Base-by-base conservation (phyloP, 2,329 filamentous ascomycete genomes). In the Hymenoscyphus scutula region DNA sequence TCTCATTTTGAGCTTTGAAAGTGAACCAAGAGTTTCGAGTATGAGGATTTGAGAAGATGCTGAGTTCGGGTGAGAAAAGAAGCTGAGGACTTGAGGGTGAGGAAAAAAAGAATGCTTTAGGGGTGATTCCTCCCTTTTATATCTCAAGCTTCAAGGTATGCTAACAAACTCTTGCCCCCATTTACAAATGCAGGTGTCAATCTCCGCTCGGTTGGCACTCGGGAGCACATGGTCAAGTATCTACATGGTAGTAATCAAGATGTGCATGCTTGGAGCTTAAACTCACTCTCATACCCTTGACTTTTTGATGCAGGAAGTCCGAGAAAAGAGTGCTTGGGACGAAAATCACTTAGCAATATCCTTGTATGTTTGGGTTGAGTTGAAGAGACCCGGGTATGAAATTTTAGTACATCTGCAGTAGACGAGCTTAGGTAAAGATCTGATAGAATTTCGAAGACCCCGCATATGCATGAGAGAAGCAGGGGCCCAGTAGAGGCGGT, bases 1-100 rank as follows among this genome's bases (percentile, higher is more conserved):
- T 62, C 71, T 72, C 71, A 73, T 73, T 25, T 62, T 70, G 5
- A 51, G 5, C 23, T 51, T 51, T 15, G 45, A 51, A 51, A 23
- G 8, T 25, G 45, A 51, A 23, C 13, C 19, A 11, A 8, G 41
- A 48, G 19, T 11, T 7, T 58, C 53, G 34, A 57, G 19, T 13
- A 53, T 19, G 37, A 45, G 6, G 53, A 29, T 60, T n/a, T 11
- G 15, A 27, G 37, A 55, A 60, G 32, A 17, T 29, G 29, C 11
- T 48, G 25, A 23, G 45, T 17, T 23, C 3, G 53, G 53, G 59
- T 48, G 56, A 57, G 38, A 53, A 29, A 56, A 30, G 37, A 60
- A 55, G 55, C 32, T 37, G 55, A 58, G 60, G 29, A 53, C 23
- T 17, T 58, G 56, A 58, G 56, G 56, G 53, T 58, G 56, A 30